These are phyloP conservation scores for Peronosclerospora sorghi DNA, from an alignment of 352 stramenopile genomes.

Conservation along the genomic window DNA sequence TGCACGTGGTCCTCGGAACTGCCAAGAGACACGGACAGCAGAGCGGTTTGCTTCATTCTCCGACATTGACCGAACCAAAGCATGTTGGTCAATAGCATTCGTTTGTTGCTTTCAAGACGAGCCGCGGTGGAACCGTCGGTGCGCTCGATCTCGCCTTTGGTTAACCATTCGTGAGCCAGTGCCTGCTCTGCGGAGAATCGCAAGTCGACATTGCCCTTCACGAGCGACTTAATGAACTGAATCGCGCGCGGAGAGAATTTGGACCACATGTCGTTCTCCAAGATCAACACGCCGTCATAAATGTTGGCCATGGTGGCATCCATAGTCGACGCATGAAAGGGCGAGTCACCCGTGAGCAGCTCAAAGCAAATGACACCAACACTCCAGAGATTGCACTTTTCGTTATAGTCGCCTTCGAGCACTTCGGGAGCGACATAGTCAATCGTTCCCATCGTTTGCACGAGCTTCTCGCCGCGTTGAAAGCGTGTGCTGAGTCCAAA, in stretches of 20 bases:
- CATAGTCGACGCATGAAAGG: slow-evolving; percentile 58
- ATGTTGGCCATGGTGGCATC: slow-evolving; percentile 80
- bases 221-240: slow-evolving; percentile 69
- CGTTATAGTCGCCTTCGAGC: slow-evolving; percentile 70
- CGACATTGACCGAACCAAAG: slow-evolving; percentile 58
- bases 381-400: slow-evolving; percentile 76
- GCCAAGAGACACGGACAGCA: slow-evolving; percentile 56
- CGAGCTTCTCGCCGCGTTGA: slow-evolving; percentile 56
- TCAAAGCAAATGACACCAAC: slow-evolving; percentile 75
- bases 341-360: slow-evolving; percentile 50
- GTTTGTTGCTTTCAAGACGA: slow-evolving; percentile 47
- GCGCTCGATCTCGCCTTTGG: slow-evolving; percentile 11
- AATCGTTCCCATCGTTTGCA: slow-evolving; percentile 68
- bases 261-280: slow-evolving; percentile 57
- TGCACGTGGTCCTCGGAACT: slow-evolving; percentile 68
- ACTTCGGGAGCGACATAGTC: slow-evolving; percentile 78
- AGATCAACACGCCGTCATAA: slow-evolving; percentile 63
- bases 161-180: slow-evolving; percentile 58
- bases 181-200: slow-evolving; percentile 55
- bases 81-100: slow-evolving; percentile 66
- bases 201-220: slow-evolving; percentile 59
- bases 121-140: slow-evolving; percentile 8
- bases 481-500: slow-evolving; percentile 75
- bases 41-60: slow-evolving; percentile 67
- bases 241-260: slow-evolving; percentile 51